These are phyloP conservation scores for Paracorniculantispora psalliotae DNA, from an alignment of 2,329 filamentous ascomycete species.

Conservation along the genomic window DNA sequence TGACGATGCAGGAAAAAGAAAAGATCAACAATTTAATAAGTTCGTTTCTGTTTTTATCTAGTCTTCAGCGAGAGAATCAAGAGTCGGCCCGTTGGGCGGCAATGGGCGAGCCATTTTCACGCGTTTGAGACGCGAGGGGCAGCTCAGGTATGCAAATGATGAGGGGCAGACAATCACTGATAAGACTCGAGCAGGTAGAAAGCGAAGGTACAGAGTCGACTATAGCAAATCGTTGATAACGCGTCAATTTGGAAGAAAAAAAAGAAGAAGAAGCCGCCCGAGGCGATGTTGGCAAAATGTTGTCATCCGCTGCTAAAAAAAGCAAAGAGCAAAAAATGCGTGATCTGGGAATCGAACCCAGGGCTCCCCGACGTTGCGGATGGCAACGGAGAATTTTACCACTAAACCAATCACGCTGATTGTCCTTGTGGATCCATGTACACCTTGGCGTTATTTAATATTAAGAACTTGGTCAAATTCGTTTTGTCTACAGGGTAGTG, in stretches of 20 bases:
- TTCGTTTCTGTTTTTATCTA: neutral
- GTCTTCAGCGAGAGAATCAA: neutral
- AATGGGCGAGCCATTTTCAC: neutral
- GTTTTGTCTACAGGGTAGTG: neutral
- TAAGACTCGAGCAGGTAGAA: neutral
- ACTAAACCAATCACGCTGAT: conserved; percentile 13
- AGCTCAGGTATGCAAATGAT: neutral
- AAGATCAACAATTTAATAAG: neutral
- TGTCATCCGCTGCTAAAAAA: neutral
- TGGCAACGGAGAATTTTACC: conserved; percentile 15
- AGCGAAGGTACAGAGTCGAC: too few relatives aligned
- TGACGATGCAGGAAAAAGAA: neutral
- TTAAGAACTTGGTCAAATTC: neutral
- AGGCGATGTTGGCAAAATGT: too few relatives aligned
- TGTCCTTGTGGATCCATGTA: neutral
- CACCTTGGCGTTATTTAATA: accelerated
- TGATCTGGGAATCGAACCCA: conserved; percentile 14
- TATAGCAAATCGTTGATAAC: too few relatives aligned
- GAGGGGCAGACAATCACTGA: neutral
- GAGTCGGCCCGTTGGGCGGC: neutral
- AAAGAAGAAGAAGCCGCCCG: neutral
- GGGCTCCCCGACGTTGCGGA: conserved; percentile 14
- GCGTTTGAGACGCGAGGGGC: neutral
- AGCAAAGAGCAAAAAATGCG: neutral
- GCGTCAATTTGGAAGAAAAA: too few relatives aligned